Percentiles rank a stretch among this genome's conserved stretches.
Conservation (phyloP, 2,329 filamentous ascomycete genomes). For the Colletotrichum costaricense region DNA sequence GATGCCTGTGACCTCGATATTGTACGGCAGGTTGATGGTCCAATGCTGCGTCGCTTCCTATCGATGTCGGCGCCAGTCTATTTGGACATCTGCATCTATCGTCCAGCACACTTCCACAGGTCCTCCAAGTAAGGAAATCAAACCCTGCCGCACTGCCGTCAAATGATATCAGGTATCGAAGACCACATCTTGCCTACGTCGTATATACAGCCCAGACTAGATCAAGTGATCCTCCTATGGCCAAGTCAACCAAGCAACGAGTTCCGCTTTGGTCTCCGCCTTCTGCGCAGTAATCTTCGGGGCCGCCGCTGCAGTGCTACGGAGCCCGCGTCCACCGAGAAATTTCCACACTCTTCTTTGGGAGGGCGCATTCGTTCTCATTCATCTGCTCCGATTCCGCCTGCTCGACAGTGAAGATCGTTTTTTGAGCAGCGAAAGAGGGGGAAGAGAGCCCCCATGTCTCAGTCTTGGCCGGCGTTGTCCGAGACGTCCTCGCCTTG, state of each 20-base stretch:
- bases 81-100: background rate
- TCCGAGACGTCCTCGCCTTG: background rate
- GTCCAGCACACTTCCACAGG: no score
- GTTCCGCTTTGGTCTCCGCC: background rate
- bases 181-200: background rate
- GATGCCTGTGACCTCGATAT: background rate
- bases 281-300: background rate
- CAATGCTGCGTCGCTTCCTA: background rate
- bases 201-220: background rate
- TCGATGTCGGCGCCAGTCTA: background rate
- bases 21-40: background rate
- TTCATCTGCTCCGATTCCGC: background rate
- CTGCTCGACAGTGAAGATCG: background rate
- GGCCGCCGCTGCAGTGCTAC: background rate
- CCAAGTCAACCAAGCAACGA: conserved; percentile 4
- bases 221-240: conserved; percentile 6
- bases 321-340: conserved; percentile 6
- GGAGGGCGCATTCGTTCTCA: background rate
- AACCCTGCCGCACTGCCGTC: background rate
- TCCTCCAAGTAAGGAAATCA: background rate
- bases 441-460: background rate
- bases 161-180: background rate
- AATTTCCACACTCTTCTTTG: background rate
- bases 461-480: background rate
- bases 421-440: background rate